phyloP scores from a whole-genome alignment of 108 stramenopile species.

The Skeletonema costatum region DNA sequence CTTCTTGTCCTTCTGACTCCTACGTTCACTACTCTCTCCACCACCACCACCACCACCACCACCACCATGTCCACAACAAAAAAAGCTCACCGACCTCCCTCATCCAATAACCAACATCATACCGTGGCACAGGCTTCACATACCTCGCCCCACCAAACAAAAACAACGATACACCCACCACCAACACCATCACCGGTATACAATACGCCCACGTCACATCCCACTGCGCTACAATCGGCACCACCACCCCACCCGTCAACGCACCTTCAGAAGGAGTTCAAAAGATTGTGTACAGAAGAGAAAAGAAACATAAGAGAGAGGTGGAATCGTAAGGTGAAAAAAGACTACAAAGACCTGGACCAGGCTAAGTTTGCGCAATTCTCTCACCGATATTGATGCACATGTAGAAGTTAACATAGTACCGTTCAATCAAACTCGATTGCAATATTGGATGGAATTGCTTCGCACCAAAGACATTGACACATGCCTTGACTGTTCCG shows the following conservation, averaged over 20 bases:
- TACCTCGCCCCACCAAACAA: conserved; percentile 65
- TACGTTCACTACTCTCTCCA: background rate
- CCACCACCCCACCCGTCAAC: conserved; percentile 74
- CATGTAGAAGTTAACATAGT: conserved; percentile 92
- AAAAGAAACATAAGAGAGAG: too few species aligned
- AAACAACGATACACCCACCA: conserved; percentile 67
- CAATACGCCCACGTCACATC: conserved; percentile 80
- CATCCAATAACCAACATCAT: conserved; percentile 10
- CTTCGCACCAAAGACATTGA: conserved; percentile 89
- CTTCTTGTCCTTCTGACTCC: conserved; percentile 1
- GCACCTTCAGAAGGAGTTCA: too few species aligned
- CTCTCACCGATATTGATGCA: conserved; percentile 91
- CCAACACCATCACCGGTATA: conserved; percentile 70
- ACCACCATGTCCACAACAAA: background rate
- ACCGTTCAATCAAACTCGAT: conserved; percentile 72
- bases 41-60: background rate
- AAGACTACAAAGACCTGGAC: too few species aligned
- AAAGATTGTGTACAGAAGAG: too few species aligned
- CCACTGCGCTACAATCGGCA: conserved; percentile 74
- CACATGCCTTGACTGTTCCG: conserved; percentile 81
- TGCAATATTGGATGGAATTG: conserved; percentile 89
- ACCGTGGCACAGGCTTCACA: conserved; percentile 51
- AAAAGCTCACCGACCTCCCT: conserved; percentile 13
- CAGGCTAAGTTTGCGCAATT: too few species aligned
- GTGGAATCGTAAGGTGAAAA: too few species aligned